Evolutionary conservation across 257 asterid species (phyloP).

Genomic region (Eustoma russellianum): DNA sequence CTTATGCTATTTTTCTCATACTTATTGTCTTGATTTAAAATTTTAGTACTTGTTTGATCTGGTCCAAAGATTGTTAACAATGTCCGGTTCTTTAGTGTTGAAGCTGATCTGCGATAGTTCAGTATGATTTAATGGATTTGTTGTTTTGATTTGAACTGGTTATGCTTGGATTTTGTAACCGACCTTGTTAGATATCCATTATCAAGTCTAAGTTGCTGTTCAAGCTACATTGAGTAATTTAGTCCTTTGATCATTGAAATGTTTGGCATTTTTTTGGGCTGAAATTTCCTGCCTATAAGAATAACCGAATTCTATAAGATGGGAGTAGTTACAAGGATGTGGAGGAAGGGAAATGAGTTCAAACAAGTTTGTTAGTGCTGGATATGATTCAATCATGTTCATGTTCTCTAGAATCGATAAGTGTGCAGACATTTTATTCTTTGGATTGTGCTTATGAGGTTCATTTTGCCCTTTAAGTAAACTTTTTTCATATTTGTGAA

Average conservation of each 20-base stretch:
- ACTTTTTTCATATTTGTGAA: too few relatives aligned
- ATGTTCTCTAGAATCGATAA: too few relatives aligned
- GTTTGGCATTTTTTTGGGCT: constrained; percentile 3
- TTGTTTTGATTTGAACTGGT: not conserved
- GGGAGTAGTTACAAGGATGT: too few relatives aligned
- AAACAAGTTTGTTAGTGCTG: not conserved
- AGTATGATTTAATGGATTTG: not conserved
- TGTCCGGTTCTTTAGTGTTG: not conserved
- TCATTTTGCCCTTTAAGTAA: too few relatives aligned
- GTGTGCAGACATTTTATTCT: too few relatives aligned
- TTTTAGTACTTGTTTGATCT: constrained; percentile 4
- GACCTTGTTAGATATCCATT: constrained; percentile 1
- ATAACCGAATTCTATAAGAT: not conserved
- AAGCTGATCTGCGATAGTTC: constrained; percentile 8
- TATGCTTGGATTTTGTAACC: not conserved
- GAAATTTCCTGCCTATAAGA: not conserved
- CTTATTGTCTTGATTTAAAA: not conserved
- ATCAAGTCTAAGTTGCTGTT: constrained; percentile 13
- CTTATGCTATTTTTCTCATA: constrained; percentile 13
- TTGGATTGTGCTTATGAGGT: too few relatives aligned
- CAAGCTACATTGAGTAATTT: not conserved
- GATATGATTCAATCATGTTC: not conserved
- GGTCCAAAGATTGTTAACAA: not conserved
- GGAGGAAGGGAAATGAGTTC: not conserved
- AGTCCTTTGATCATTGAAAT: not conserved